Conservation (phyloP, 768 basidiomycete species). For the Mycena floridula region DNA sequence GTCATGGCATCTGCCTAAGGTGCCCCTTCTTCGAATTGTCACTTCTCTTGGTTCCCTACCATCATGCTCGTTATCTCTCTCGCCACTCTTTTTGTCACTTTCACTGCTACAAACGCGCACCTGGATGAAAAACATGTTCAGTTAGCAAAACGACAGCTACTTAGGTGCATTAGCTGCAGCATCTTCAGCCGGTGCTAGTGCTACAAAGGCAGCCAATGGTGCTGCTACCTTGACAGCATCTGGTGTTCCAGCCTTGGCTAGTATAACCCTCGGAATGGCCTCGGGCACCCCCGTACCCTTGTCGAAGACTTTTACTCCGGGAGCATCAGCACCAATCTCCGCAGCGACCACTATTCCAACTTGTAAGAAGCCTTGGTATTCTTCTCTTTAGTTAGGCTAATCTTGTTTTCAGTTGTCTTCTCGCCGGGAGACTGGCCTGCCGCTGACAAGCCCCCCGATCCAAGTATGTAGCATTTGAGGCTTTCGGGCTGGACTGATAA, state of each 20-base stretch:
- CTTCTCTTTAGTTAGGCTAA: not conserved
- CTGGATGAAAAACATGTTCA: too few relatives aligned
- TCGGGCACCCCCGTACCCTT: conserved; percentile 41
- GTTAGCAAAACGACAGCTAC: too few relatives aligned
- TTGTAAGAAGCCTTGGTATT: conserved; percentile 38
- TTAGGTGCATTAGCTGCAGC: too few relatives aligned
- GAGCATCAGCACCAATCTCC: conserved; percentile 53
- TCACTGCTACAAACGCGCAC: conserved; percentile 30
- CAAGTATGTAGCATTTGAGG: conserved; percentile 3
- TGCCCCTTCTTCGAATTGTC: too few relatives aligned
- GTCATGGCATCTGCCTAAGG: too few relatives aligned
- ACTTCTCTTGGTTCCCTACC: too few relatives aligned
- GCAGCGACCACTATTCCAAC: conserved; percentile 66
- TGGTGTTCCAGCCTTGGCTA: conserved; percentile 49
- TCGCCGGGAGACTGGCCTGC: conserved; percentile 49
- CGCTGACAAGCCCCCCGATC: conserved; percentile 53
- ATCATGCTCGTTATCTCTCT: too few relatives aligned
- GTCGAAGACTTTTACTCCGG: conserved; percentile 48
- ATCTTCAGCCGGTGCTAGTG: too few relatives aligned
- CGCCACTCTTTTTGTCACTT: conserved; percentile 37
- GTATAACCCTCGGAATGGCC: conserved; percentile 61
- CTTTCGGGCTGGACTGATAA: conserved; percentile 21
- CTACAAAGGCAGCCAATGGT: too few relatives aligned
- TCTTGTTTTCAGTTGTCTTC: conserved; percentile 24
- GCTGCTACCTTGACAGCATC: conserved; percentile 5